phyloP scores from a whole-genome alignment of 352 stramenopile genomes.

The Phytopythium sindhum region DNA sequence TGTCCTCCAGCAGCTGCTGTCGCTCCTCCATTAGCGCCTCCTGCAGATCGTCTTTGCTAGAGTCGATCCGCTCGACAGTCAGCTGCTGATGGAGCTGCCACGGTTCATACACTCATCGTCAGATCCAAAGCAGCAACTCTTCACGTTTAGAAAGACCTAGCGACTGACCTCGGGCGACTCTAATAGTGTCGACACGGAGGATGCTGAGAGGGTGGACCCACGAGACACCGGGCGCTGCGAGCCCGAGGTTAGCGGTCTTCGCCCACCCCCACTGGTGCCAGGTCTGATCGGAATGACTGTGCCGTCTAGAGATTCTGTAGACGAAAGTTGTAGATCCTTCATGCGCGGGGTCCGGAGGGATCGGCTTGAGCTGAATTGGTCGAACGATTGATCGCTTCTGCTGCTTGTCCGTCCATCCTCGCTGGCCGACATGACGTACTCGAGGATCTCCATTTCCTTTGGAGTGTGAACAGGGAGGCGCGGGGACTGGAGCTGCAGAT shows the following conservation, averaged over 20 bases:
- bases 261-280: constrained; percentile 35
- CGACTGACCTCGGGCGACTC: constrained; percentile 47
- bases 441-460: constrained; percentile 54
- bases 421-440: constrained; percentile 46
- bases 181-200: constrained; percentile 54
- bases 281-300: constrained; percentile 33
- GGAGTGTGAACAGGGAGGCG: constrained; percentile 18
- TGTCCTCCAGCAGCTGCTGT: constrained; percentile 68
- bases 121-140: not conserved
- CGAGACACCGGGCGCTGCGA: constrained; percentile 58
- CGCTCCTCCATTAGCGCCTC: constrained; percentile 56
- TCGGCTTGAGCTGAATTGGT: constrained; percentile 1
- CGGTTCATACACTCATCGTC: not conserved
- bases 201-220: constrained; percentile 59
- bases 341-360: constrained; percentile 47
- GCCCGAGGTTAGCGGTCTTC: constrained; percentile 33
- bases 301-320: constrained; percentile 33
- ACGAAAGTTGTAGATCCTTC: constrained; percentile 20
- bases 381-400: constrained; percentile 13
- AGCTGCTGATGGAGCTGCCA: constrained; percentile 37
- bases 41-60: constrained; percentile 56
- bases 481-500: constrained; percentile 30
- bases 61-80: constrained; percentile 75
- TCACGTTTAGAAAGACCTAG: not conserved
- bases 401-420: constrained; percentile 3